Evolutionary conservation across 2,329 filamentous ascomycete genomes (phyloP).

Genomic region (Aspergillus vadensis): DNA sequence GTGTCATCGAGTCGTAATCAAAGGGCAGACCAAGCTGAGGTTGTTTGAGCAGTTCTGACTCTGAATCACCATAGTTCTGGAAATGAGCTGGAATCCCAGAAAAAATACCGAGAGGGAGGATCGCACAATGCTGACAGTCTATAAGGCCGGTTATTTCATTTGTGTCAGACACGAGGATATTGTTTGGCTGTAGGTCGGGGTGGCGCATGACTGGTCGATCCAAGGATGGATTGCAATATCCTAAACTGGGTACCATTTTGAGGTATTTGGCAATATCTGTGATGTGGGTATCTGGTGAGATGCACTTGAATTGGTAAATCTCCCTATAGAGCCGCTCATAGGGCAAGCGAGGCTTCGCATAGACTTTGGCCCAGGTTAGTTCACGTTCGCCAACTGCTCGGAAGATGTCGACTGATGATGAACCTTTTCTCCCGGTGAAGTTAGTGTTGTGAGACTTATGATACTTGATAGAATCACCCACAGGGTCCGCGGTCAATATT

Average conservation of each 20-base stretch:
- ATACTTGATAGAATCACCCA: constrained; percentile 12
- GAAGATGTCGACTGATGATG: constrained; percentile 13
- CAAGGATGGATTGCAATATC: constrained; percentile 9
- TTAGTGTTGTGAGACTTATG: neutral
- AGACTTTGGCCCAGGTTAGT: constrained; percentile 18
- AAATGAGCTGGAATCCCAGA: constrained; percentile 43
- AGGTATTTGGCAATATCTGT: constrained; percentile 20
- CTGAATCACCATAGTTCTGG: constrained; percentile 40
- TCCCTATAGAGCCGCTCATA: constrained; percentile 23
- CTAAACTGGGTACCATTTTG: constrained; percentile 14
- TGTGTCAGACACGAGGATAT: constrained; percentile 32
- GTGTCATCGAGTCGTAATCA: constrained; percentile 15
- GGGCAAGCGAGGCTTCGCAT: constrained; percentile 21
- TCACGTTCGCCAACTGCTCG: constrained; percentile 18
- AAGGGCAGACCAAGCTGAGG: constrained; percentile 16
- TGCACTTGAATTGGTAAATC: constrained; percentile 14
- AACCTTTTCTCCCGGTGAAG: constrained; percentile 9
- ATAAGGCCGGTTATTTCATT: constrained; percentile 41
- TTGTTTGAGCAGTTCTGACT: constrained; percentile 19
- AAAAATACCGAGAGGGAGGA: constrained; percentile 42
- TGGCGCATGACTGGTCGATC: constrained; percentile 25
- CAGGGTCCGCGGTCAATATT: constrained; percentile 20
- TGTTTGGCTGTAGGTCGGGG: constrained; percentile 33
- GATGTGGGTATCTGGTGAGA: constrained; percentile 21
- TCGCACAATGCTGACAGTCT: constrained; percentile 45